Conservation (phyloP, 345 rosid species). For the Lepidium sativum region DNA sequence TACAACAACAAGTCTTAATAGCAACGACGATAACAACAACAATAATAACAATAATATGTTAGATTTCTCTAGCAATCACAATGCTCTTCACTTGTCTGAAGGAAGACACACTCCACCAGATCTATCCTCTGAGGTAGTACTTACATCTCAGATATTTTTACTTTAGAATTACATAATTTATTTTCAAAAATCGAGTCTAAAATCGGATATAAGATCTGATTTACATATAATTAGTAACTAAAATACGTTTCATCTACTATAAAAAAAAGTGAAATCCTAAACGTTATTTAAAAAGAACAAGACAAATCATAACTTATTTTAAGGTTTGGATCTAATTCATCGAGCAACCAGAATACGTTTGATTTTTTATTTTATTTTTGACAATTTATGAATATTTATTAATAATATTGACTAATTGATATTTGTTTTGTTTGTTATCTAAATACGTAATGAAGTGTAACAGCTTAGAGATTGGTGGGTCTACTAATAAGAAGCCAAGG, state of each 20-base stretch:
- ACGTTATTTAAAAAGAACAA: slow-evolving; percentile 1
- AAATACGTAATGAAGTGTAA: slow-evolving; percentile 43
- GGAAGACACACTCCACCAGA: slow-evolving; percentile 60
- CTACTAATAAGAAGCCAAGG: slow-evolving; percentile 76
- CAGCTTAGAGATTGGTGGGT: slow-evolving; percentile 67
- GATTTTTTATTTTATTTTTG: neutral
- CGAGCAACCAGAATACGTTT: neutral
- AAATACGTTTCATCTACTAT: neutral
- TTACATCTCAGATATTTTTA: neutral
- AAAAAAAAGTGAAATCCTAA: slow-evolving; percentile 1
- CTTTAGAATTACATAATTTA: neutral
- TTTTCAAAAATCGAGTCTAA: neutral
- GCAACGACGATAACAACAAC: slow-evolving; percentile 26
- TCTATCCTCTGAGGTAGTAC: slow-evolving; percentile 64
- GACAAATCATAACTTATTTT: slow-evolving; percentile 5
- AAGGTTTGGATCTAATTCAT: slow-evolving; percentile 15
- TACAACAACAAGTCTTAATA: slow-evolving; percentile 29
- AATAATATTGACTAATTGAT: neutral
- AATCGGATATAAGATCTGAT: neutral
- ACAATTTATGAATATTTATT: too few species aligned
- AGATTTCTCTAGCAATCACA: slow-evolving; percentile 51
- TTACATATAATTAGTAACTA: neutral
- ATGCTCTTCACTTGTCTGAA: slow-evolving; percentile 33
- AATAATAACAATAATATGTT: slow-evolving; percentile 56
- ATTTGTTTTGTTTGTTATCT: slow-evolving; percentile 4